Conservation (phyloP, 1,284 basidiomycete genomes). For the Puccinia polysora region DNA sequence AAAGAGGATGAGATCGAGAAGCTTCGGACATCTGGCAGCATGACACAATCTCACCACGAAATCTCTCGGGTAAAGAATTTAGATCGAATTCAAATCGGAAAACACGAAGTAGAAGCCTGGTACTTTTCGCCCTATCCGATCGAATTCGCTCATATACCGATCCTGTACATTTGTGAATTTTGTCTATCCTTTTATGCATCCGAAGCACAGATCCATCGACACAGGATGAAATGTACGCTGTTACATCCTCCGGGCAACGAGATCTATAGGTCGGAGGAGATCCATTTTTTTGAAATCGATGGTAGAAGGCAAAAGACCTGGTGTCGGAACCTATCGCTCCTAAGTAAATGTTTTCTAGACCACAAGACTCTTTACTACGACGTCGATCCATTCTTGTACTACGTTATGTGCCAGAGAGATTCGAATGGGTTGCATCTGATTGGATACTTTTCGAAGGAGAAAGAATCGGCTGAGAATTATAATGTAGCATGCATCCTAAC, state of each 20-base stretch:
- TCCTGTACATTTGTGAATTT: slow-evolving; percentile 97
- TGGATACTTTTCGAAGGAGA: slow-evolving; percentile 99
- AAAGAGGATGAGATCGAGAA: slow-evolving; percentile 99
- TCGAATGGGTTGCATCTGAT: slow-evolving; percentile 87
- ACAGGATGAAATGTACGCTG: slow-evolving; percentile 84
- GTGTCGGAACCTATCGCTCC: slow-evolving; percentile 92
- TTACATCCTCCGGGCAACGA: slow-evolving; percentile 98
- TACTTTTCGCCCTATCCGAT: slow-evolving; percentile 99
- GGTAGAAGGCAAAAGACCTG: slow-evolving; percentile 91
- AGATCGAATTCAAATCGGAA: slow-evolving; percentile 91
- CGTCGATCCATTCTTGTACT: slow-evolving; percentile 99
- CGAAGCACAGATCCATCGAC: slow-evolving; percentile 78
- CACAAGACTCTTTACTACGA: slow-evolving; percentile 99
- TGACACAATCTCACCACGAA: slow-evolving; percentile 98
- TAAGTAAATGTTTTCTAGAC: slow-evolving; percentile 97
- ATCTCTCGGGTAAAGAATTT: slow-evolving; percentile 97
- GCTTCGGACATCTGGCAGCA: slow-evolving; percentile 90
- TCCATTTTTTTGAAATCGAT: slow-evolving; percentile 98
- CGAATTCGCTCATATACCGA: slow-evolving; percentile 91
- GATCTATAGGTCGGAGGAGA: slow-evolving; percentile 93
- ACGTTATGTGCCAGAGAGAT: slow-evolving; percentile 90
- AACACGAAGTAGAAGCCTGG: slow-evolving; percentile 95
- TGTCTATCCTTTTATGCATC: slow-evolving; percentile 87
- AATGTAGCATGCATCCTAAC: slow-evolving; percentile 99
- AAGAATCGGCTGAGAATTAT: slow-evolving; percentile 95